A percentile compares a stretch with the other conserved stretches of the same genome.
Conservation (phyloP, 2,329 filamentous ascomycete genomes). For the Chrysoporthe puriensis region DNA sequence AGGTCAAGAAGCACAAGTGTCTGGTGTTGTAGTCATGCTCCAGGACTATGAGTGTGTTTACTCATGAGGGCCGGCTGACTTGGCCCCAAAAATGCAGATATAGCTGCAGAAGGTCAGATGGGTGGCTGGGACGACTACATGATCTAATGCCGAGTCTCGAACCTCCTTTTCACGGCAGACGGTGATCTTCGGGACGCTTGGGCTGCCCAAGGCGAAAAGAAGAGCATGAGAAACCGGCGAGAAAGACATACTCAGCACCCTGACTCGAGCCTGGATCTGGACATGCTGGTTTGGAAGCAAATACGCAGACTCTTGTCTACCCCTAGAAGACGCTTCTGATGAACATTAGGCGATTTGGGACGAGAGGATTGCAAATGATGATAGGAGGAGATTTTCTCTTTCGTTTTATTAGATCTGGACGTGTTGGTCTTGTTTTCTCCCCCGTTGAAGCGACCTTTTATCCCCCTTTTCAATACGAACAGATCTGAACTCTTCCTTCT, state of each 20-base stretch:
- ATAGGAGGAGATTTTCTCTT: constrained; percentile 16
- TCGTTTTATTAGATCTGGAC: constrained; percentile 29
- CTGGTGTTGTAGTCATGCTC: constrained; percentile 63
- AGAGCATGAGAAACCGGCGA: constrained; percentile 9
- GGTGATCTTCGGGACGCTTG: constrained; percentile 10
- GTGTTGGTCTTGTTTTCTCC: constrained; percentile 25
- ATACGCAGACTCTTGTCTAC: constrained; percentile 2
- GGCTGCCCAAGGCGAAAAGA: constrained; percentile 6
- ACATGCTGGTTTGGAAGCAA: constrained; percentile 16
- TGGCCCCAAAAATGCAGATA: constrained; percentile 9
- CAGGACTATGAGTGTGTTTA: constrained; percentile 6
- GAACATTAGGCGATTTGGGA: constrained; percentile 4
- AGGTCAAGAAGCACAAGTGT: constrained; percentile 76
- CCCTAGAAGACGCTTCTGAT: neutral
- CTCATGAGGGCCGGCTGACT: constrained; percentile 6
- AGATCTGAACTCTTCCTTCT: constrained; percentile 27
- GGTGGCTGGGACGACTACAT: constrained; percentile 23
- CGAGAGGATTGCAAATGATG: constrained; percentile 16
- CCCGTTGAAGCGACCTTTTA: constrained; percentile 28
- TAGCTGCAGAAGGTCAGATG: constrained; percentile 22
- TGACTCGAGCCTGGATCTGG: constrained; percentile 8
- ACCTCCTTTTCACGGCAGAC: constrained; percentile 16
- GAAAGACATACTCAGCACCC: constrained; percentile 19
- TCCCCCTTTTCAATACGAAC: constrained; percentile 30
- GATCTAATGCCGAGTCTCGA: constrained; percentile 22